Conservation (phyloP, 1,284 basidiomycete genomes). For the Peniophora sp. region DNA sequence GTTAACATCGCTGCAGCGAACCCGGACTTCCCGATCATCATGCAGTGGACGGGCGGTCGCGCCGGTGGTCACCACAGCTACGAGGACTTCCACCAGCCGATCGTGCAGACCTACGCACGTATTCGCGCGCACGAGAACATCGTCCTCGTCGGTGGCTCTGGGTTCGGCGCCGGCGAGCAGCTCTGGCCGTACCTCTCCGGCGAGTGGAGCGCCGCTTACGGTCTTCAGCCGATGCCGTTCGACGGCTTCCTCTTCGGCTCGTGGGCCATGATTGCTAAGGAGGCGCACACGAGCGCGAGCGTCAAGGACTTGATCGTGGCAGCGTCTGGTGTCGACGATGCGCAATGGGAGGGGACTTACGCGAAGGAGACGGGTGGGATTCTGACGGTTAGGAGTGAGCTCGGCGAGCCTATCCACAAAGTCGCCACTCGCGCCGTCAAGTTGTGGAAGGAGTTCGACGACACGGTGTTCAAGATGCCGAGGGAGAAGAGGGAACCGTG, state of each 20-base stretch:
- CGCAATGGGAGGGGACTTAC: conserved; percentile 94
- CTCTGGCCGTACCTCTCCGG: conserved; percentile 97
- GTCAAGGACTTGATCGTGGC: conserved; percentile 97
- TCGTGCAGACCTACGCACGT: conserved; percentile 83
- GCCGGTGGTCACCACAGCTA: conserved; percentile 99
- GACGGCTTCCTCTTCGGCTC: conserved; percentile 95
- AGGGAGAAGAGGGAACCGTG: conserved; percentile 91
- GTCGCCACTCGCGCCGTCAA: conserved; percentile 95
- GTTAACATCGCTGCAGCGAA: conserved; percentile 93
- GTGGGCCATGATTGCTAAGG: conserved; percentile 97
- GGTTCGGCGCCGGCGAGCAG: conserved; percentile 93
- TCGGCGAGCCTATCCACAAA: conserved; percentile 99
- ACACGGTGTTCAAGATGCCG: conserved; percentile 89
- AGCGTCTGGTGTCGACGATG: conserved; percentile 88
- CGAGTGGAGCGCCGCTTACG: conserved; percentile 86
- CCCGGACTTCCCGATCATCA: conserved; percentile 95
- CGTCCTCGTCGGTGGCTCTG: conserved; percentile 89
- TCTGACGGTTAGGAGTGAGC: conserved; percentile 94
- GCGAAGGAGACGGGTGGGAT: conserved; percentile 92
- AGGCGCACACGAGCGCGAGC: conserved; percentile 88
- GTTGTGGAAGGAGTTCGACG: conserved; percentile 98
- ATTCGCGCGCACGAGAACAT: conserved; percentile 91
- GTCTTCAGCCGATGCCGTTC: conserved; percentile 95
- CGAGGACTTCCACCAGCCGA: conserved; percentile 98
- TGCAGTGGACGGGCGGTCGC: conserved; percentile 98